Evolutionary conservation across 2,329 filamentous ascomycete genomes (phyloP), one percentile per base, ranked within the genome.

Genomic region (Helotiales sp.): DNA sequence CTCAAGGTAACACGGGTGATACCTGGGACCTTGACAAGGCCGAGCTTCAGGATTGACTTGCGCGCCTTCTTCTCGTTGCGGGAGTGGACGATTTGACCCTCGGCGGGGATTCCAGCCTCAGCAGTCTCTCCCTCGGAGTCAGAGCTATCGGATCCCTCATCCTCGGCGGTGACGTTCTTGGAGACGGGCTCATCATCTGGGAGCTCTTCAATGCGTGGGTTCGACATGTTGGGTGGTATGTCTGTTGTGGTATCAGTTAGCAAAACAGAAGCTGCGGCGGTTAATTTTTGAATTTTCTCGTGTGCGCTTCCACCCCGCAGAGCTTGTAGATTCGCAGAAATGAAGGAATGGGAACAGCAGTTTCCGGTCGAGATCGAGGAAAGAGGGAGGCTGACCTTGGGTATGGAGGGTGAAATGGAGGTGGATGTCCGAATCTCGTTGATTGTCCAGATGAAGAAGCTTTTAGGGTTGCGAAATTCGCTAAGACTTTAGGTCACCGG

Each of bases 11-110:
- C 96, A 80, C 96, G 91, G 78, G 96, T 99, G 84, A 99, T 99
- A 80, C 96, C 96, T 79, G 92, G 91, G 75, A 99, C 91, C 79
- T 95, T 93, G 87, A 93, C 96, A 80, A 99, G 86, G 81, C 97
- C 94, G 80, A 98, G 90, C 90, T 99, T 99, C 83, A 93, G 92
- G 81, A 99, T 97, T 79, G 94, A 93, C 89, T 99, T 99, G 85
- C 96, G 91, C 78, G 96, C 96, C 91, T 99, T 99, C 92, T 99
- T 99, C 91, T 99, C 96, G 86, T 98, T 98, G 83, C 96, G 93
- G 80, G 93, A 97, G 89, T 98, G 95, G 79, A 99, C 91, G 77
- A 96, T 89, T 79, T 95, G 91, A 73, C 91, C 89, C 79, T 95
- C 96, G 75, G 92, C 91, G 80, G 95, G 93, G 74, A 87, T 80